These are phyloP conservation scores for Fusarium chaquense DNA, from an alignment of 2,329 filamentous ascomycete genomes.

Conservation along the genomic window DNA sequence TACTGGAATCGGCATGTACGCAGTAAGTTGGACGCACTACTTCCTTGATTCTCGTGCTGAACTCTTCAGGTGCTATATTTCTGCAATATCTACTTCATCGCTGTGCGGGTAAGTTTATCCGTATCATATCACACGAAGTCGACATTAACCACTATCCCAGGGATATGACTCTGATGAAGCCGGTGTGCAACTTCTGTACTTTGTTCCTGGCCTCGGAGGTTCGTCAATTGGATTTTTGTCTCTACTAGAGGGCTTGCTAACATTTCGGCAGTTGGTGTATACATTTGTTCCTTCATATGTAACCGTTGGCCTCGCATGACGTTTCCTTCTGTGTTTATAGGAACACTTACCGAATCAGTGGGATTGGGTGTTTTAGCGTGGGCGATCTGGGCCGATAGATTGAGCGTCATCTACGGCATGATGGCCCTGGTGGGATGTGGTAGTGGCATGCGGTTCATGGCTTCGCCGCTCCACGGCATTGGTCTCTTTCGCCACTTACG, in stretches of 20 bases:
- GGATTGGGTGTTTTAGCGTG: slow-evolving; percentile 70
- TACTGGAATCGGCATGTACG: slow-evolving; percentile 67
- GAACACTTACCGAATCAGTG: slow-evolving; percentile 66
- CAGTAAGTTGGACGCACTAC: slow-evolving; percentile 48
- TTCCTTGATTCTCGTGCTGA: slow-evolving; percentile 52
- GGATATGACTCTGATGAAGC: slow-evolving; percentile 63
- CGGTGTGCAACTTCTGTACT: slow-evolving; percentile 71
- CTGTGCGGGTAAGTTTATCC: slow-evolving; percentile 59
- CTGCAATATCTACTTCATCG: slow-evolving; percentile 74
- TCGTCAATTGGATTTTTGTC: not conserved
- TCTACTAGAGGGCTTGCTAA: not conserved
- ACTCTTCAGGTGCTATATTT: slow-evolving; percentile 70
- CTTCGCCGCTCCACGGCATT: slow-evolving; percentile 70
- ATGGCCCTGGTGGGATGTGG: slow-evolving; percentile 73
- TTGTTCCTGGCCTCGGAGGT: slow-evolving; percentile 72
- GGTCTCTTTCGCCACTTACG: slow-evolving; percentile 70
- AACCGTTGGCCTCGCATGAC: slow-evolving; percentile 73
- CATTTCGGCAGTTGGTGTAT: slow-evolving; percentile 61
- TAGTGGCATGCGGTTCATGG: slow-evolving; percentile 74
- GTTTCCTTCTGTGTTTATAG: slow-evolving; percentile 68
- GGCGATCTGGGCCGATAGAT: slow-evolving; percentile 64
- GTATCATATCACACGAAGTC: too few relatives aligned
- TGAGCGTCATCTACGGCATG: slow-evolving; percentile 70
- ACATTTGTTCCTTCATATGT: slow-evolving; percentile 68
- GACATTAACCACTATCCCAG: slow-evolving; percentile 45